Evolutionary conservation across 2,329 filamentous ascomycete species (phyloP).

Genomic region (Nannizziopsis barbatae): DNA sequence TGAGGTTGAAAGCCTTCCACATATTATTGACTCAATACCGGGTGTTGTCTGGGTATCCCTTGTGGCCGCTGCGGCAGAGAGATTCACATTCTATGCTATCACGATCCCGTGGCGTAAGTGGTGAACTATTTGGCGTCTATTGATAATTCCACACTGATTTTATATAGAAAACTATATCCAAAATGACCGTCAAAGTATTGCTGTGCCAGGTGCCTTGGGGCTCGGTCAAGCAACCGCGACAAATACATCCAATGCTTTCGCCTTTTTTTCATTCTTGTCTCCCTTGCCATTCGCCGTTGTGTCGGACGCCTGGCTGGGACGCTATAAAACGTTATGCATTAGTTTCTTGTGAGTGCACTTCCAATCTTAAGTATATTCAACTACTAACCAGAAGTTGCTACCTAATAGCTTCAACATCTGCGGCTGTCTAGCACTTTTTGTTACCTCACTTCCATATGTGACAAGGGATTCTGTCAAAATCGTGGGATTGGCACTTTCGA

Average conservation of each 20-base stretch:
- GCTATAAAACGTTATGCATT: slow-evolving; percentile 28
- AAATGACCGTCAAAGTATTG: slow-evolving; percentile 10
- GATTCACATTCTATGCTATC: slow-evolving; percentile 9
- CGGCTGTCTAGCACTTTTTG: slow-evolving; percentile 19
- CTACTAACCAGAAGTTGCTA: too few relatives aligned
- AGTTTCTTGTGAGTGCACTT: slow-evolving; percentile 19
- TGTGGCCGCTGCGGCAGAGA: slow-evolving; percentile 7
- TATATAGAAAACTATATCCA: slow-evolving; percentile 13
- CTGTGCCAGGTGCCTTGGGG: slow-evolving; percentile 43
- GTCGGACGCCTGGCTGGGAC: slow-evolving; percentile 31
- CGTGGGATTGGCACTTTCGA: slow-evolving; percentile 21
- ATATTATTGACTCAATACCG: slow-evolving; percentile 11
- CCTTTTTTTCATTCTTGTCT: slow-evolving; percentile 39
- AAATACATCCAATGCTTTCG: slow-evolving; percentile 46
- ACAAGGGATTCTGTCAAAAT: slow-evolving; percentile 16
- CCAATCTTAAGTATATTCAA: too few relatives aligned
- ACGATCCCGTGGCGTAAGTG: slow-evolving; percentile 9
- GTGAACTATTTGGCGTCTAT: background rate
- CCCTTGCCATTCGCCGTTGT: slow-evolving; percentile 29
- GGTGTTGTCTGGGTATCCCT: slow-evolving; percentile 4
- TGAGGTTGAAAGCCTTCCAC: slow-evolving; percentile 8
- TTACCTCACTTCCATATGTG: slow-evolving; percentile 20
- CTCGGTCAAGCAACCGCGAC: slow-evolving; percentile 47
- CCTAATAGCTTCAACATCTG: slow-evolving; percentile 11
- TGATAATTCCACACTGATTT: background rate